Conservation (phyloP, 805 yeast genomes). For the Saccharomycopsis fodiens region DNA sequence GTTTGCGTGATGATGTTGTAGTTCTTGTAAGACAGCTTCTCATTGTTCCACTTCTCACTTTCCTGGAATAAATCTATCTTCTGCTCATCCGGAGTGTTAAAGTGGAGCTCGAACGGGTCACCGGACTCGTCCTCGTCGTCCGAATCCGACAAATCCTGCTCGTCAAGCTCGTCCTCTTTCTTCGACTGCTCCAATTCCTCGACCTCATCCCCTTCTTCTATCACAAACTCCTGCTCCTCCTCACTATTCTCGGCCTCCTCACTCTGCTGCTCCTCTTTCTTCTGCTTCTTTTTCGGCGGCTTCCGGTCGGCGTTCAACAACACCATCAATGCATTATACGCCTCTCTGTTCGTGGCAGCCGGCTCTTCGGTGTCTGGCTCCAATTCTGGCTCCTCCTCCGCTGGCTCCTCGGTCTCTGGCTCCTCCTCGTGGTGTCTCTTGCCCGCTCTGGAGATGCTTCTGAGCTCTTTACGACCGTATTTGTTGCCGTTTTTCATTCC, state of each 20-base stretch:
- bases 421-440: constrained; percentile 29
- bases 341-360: constrained; percentile 30
- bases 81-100: constrained; percentile 36
- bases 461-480: constrained; percentile 53
- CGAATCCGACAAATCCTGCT: constrained; percentile 29
- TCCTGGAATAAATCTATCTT: constrained; percentile 11
- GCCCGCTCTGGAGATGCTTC: constrained; percentile 52
- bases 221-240: constrained; percentile 24
- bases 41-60: constrained; percentile 27
- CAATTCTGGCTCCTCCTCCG: constrained; percentile 21
- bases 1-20: constrained; percentile 30
- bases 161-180: constrained; percentile 26
- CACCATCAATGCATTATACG: constrained; percentile 62
- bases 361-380: constrained; percentile 13
- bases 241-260: constrained; percentile 25
- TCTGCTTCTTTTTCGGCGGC: constrained; percentile 21
- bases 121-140: constrained; percentile 33
- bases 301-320: constrained; percentile 42
- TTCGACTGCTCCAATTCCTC: constrained; percentile 27
- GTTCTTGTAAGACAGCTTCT: constrained; percentile 23
- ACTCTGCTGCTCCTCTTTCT: constrained; percentile 19
- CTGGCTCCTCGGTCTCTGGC: constrained; percentile 21
- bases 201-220: constrained; percentile 19
- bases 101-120: constrained; percentile 79
- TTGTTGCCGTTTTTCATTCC: constrained; percentile 22